Percentiles rank a stretch among this genome's conserved stretches.
Evolutionary conservation across 805 yeast species (phyloP).

Genomic region (Metschnikowia cubensis): DNA sequence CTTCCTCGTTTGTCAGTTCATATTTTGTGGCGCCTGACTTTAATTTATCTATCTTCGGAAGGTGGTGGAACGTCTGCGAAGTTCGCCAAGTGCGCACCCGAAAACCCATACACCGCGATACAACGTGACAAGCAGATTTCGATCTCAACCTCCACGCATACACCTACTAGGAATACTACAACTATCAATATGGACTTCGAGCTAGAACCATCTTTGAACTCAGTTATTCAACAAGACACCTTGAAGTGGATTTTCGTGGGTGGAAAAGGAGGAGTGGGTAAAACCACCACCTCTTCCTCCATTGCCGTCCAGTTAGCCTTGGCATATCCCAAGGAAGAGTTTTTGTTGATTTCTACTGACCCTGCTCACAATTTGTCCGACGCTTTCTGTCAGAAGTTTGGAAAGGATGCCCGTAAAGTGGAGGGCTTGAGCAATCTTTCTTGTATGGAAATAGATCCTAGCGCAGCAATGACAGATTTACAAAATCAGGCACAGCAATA

Average conservation of each 20-base stretch:
- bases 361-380: constrained; percentile 98
- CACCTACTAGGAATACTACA: background rate
- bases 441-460: constrained; percentile 98
- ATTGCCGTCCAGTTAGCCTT: constrained; percentile 91
- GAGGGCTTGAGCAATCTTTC: constrained; percentile 84
- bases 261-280: constrained; percentile 99
- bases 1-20: too few relatives aligned
- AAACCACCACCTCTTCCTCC: constrained; percentile 95
- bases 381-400: constrained; percentile 97
- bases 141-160: background rate
- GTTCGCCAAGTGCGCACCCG: constrained; percentile 1
- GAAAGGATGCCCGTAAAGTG: constrained; percentile 92
- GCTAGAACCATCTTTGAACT: constrained; percentile 68
- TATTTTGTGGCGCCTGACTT: too few relatives aligned
- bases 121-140: background rate
- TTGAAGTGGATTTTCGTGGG: constrained; percentile 98
- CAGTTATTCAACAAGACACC: constrained; percentile 57
- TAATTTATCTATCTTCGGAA: background rate
- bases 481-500: constrained; percentile 55
- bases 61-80: constrained; percentile 4
- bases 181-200: constrained; percentile 46
- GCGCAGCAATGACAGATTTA: constrained; percentile 87
- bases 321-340: constrained; percentile 73
- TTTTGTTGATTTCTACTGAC: constrained; percentile 89
- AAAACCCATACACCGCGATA: background rate